A percentile compares a stretch with the other conserved stretches of the same genome.
Conservation (phyloP, 106 monocot species). For the Agapanthus africanus region DNA sequence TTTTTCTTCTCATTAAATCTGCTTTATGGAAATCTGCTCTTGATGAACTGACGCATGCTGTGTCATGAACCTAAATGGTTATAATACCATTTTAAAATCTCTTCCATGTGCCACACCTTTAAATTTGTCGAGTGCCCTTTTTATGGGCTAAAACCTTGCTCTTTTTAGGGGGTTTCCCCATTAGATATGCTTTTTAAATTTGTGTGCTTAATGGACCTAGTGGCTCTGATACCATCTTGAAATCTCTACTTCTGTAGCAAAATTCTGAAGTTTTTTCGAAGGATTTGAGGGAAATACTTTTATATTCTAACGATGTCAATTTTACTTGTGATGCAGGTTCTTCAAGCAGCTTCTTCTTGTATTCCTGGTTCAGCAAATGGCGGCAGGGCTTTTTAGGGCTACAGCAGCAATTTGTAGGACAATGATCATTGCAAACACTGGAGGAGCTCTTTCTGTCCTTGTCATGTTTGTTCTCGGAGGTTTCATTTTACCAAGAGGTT, state of each 20-base stretch:
- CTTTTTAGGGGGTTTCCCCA: too few species aligned
- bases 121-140: too few species aligned
- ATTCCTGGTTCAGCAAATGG: slow-evolving; percentile 64
- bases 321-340: slow-evolving; percentile 28
- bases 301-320: not conserved
- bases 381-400: slow-evolving; percentile 53
- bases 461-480: slow-evolving; percentile 56
- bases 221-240: too few species aligned
- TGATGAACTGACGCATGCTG: not conserved
- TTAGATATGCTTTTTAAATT: not conserved
- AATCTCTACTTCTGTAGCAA: not conserved
- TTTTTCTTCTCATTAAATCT: not conserved
- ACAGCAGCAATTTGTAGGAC: slow-evolving; percentile 41
- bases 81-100: too few species aligned
- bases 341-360: slow-evolving; percentile 66
- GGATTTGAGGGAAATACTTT: too few species aligned
- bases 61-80: too few species aligned
- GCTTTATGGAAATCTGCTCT: not conserved
- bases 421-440: slow-evolving; percentile 55
- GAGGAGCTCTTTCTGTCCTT: slow-evolving; percentile 45
- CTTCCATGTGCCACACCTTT: too few species aligned
- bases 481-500: slow-evolving; percentile 65
- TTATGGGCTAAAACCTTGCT: too few species aligned
- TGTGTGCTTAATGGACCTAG: not conserved
- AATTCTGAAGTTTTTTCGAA: not conserved